Evolutionary conservation across 805 yeast genomes (phyloP).

Genomic region (Zygosaccharomyces siamensis): DNA sequence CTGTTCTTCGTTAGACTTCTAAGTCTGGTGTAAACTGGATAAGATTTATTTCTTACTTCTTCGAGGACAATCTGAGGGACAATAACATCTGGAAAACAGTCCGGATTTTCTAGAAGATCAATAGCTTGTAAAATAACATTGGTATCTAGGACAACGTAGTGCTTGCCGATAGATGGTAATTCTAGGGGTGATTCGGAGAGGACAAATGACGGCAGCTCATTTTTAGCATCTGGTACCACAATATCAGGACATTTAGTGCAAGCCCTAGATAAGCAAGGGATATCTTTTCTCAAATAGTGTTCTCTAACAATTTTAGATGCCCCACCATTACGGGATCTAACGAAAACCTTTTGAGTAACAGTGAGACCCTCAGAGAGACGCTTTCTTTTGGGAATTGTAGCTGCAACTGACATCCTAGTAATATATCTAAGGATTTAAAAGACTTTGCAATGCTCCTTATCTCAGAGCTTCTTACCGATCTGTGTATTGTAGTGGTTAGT

Average conservation of each 20-base stretch:
- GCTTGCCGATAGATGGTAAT: slow-evolving; percentile 52
- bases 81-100: slow-evolving; percentile 80
- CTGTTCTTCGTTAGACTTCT: slow-evolving; percentile 63
- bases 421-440: background rate
- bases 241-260: slow-evolving; percentile 59
- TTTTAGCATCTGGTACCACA: slow-evolving; percentile 56
- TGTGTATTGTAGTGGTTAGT: background rate
- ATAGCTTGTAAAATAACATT: slow-evolving; percentile 84
- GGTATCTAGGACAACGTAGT: slow-evolving; percentile 82
- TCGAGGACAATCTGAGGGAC: slow-evolving; percentile 94
- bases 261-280: slow-evolving; percentile 77
- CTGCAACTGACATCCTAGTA: slow-evolving; percentile 16
- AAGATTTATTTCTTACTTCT: slow-evolving; percentile 82
- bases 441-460: too few species aligned
- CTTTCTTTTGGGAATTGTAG: slow-evolving; percentile 34
- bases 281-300: slow-evolving; percentile 87
- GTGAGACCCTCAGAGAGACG: slow-evolving; percentile 49
- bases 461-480: too few species aligned
- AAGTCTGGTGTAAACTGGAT: slow-evolving; percentile 81
- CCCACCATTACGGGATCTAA: slow-evolving; percentile 82
- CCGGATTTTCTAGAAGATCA: slow-evolving; percentile 75
- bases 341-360: slow-evolving; percentile 85
- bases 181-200: slow-evolving; percentile 57
- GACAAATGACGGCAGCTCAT: slow-evolving; percentile 60
- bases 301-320: slow-evolving; percentile 91